Evolutionary conservation across 2,329 filamentous ascomycete species (phyloP).

Genomic region (Ascochyta lentis): DNA sequence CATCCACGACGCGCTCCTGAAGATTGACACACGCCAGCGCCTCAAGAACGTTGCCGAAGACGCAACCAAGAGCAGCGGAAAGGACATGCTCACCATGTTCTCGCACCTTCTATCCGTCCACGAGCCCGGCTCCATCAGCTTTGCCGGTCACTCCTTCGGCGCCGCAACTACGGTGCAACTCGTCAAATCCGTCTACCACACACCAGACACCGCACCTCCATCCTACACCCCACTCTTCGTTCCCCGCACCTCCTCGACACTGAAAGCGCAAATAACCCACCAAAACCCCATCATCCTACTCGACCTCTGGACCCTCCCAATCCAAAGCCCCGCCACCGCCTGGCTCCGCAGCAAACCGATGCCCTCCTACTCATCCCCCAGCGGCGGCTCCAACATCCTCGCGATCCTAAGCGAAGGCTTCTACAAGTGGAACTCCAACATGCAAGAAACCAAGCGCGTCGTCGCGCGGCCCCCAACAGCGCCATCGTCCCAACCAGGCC

Average conservation of each 20-base stretch:
- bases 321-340: constrained; percentile 67
- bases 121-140: constrained; percentile 74
- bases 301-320: constrained; percentile 81
- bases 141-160: constrained; percentile 83
- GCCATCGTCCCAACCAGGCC: constrained; percentile 54
- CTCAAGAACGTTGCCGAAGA: constrained; percentile 56
- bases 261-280: constrained; percentile 72
- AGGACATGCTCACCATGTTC: constrained; percentile 65
- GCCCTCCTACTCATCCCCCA: constrained; percentile 66
- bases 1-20: constrained; percentile 70
- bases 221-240: constrained; percentile 67
- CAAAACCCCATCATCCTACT: constrained; percentile 71
- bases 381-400: constrained; percentile 64
- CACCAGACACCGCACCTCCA: constrained; percentile 53
- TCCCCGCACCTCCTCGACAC: constrained; percentile 61
- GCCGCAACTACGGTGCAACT: constrained; percentile 77
- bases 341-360: constrained; percentile 76
- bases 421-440: constrained; percentile 77
- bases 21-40: constrained; percentile 65
- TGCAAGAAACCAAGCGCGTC: constrained; percentile 70
- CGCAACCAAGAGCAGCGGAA: constrained; percentile 44
- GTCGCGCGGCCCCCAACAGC: constrained; percentile 64
- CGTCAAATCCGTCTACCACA: constrained; percentile 79
- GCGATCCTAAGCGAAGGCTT: constrained; percentile 79
- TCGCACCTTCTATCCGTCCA: constrained; percentile 69